Conservation (phyloP, 192 early-diverging fungal genomes). For the Coemansia sp. region DNA sequence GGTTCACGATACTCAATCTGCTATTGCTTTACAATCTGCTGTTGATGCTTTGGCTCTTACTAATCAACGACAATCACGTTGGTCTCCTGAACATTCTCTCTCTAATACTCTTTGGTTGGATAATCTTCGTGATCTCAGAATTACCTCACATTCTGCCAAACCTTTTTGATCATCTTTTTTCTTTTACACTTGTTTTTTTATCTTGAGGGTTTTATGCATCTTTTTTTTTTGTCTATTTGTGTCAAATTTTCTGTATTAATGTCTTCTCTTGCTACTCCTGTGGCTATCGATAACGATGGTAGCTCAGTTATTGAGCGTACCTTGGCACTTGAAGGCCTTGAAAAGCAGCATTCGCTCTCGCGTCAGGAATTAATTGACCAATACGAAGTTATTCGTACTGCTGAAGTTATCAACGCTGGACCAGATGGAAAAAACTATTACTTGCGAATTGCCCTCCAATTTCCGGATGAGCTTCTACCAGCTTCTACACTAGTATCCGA, state of each 20-base stretch:
- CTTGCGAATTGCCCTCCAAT: slow-evolving; percentile 78
- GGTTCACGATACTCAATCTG: slow-evolving; percentile 9
- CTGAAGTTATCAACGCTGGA: slow-evolving; percentile 48
- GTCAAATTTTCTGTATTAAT: not conserved
- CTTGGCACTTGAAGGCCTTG: slow-evolving; percentile 17
- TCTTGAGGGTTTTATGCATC: not conserved
- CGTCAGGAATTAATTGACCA: slow-evolving; percentile 41
- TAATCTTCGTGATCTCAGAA: not conserved
- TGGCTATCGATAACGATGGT: slow-evolving; percentile 62
- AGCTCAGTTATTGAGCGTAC: slow-evolving; percentile 60
- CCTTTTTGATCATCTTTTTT: not conserved
- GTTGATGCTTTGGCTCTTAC: slow-evolving; percentile 10
- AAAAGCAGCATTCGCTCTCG: slow-evolving; percentile 22
- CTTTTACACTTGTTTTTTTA: not conserved
- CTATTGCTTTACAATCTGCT: slow-evolving; percentile 1
- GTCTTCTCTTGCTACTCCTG: not conserved
- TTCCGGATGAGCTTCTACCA: slow-evolving; percentile 83
- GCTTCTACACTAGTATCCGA: slow-evolving; percentile 66
- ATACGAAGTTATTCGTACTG: slow-evolving; percentile 69
- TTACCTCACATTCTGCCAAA: not conserved
- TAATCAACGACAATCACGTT: slow-evolving; percentile 10
- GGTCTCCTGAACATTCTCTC: not conserved
- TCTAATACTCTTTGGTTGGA: slow-evolving; percentile 5
- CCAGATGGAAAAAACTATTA: slow-evolving; percentile 19
- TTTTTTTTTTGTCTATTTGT: not conserved